These are phyloP conservation scores for Phaeosphaeriaceae sp. DNA, from an alignment of 2,329 filamentous ascomycete genomes.

Conservation along the genomic window DNA sequence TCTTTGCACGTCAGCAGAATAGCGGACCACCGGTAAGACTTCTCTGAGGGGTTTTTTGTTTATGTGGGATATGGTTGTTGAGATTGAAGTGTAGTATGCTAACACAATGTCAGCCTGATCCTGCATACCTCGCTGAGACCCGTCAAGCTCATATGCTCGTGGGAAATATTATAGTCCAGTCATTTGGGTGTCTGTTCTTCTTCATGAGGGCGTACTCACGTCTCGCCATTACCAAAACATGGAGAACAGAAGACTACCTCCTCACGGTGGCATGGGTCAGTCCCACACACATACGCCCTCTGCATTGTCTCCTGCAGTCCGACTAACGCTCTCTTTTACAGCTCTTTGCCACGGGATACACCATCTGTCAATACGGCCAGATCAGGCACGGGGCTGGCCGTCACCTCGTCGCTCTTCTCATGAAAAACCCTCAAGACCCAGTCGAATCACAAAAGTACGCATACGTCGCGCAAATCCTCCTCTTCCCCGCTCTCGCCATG, in stretches of 20 bases:
- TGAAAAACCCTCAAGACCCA: conserved; percentile 4
- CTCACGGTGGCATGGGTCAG: conserved; percentile 27
- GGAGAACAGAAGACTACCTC: conserved; percentile 25
- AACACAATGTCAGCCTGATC: not conserved
- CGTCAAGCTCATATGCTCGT: conserved; percentile 22
- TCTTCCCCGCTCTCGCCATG: conserved; percentile 21
- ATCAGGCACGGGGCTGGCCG: conserved; percentile 23
- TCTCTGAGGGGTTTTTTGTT: not conserved
- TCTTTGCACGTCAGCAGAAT: not conserved
- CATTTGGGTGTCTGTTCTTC: conserved; percentile 23
- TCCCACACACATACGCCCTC: not conserved
- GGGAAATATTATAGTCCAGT: conserved; percentile 24
- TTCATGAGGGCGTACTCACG: conserved; percentile 28
- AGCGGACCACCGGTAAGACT: not conserved
- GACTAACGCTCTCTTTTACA: not conserved
- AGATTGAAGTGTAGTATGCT: not conserved
- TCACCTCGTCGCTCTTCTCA: conserved; percentile 12
- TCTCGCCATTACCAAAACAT: conserved; percentile 17
- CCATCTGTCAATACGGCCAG: conserved; percentile 29
- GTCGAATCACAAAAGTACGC: conserved; percentile 24
- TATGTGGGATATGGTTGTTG: not conserved
- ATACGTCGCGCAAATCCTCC: conserved; percentile 22
- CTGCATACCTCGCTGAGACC: conserved; percentile 13
- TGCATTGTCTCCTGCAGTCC: not conserved
- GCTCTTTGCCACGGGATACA: conserved; percentile 25